A percentile compares a stretch with the other conserved stretches of the same genome.
Conservation (phyloP, 2,329 filamentous ascomycete species). For the Cercospora beticola region DNA sequence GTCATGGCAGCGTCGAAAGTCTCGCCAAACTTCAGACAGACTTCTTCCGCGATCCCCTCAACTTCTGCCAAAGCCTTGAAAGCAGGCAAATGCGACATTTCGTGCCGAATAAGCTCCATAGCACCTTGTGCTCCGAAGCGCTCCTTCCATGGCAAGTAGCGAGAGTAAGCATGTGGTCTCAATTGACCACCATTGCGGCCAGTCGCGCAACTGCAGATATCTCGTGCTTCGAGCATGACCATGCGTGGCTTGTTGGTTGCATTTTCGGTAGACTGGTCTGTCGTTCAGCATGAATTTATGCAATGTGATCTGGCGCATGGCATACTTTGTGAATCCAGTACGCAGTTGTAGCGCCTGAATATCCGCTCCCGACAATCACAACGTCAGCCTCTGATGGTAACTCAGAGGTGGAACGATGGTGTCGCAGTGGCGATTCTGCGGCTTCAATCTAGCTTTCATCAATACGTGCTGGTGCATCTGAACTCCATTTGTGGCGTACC, state of each 20-base stretch:
- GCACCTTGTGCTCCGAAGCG: conserved; percentile 34
- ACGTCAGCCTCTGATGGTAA: conserved; percentile 45
- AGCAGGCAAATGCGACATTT: conserved; percentile 32
- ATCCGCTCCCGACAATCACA: conserved; percentile 54
- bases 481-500: not conserved
- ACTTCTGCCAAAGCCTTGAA: conserved; percentile 24
- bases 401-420: conserved; percentile 22
- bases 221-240: conserved; percentile 25
- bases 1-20: conserved; percentile 40
- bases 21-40: conserved; percentile 35
- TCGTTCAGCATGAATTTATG: not conserved
- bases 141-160: conserved; percentile 34
- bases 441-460: conserved; percentile 22
- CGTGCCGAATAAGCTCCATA: conserved; percentile 33
- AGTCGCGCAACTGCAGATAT: conserved; percentile 25
- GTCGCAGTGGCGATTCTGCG: conserved; percentile 25
- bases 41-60: conserved; percentile 34
- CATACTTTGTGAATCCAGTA: conserved; percentile 35
- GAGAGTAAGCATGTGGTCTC: conserved; percentile 34
- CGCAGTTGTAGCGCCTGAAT: conserved; percentile 38
- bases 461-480: not conserved
- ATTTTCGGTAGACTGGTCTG: conserved; percentile 19
- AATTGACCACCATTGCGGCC: conserved; percentile 30
- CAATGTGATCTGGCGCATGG: not conserved
- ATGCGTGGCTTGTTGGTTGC: conserved; percentile 18